Evolutionary conservation across 352 stramenopile species (phyloP), one percentile per base, ranked within the genome.

Genomic region (Pythium rhizo-oryzae): DNA sequence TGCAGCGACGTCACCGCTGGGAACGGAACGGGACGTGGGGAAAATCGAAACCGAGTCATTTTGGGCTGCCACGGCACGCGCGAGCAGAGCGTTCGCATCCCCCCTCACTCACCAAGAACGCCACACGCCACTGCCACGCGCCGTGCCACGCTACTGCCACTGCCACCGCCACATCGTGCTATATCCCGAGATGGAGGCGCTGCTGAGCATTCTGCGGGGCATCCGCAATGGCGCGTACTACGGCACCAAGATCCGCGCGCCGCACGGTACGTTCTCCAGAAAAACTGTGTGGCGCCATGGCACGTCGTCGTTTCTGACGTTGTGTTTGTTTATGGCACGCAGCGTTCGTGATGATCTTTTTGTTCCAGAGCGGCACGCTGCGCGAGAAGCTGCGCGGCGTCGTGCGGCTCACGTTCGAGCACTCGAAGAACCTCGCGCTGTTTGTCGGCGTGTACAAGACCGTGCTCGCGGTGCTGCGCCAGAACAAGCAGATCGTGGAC

Each of bases 271-370:
- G n/a, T n/a, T n/a, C n/a, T n/a, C n/a, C n/a, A n/a, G n/a, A n/a
- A n/a, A n/a, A n/a, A n/a, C n/a, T n/a, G 80, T 41, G 76, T 65
- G 41, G 41, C 12, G 15, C 15, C 41, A 47, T 47, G 41, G 41
- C 18, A 1, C 21, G 4, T 8, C n/a, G n/a, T n/a, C 41, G 13
- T 12, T 47, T n/a, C 41, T 19, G 11, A 43, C 13, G 37, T 16
- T 47, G 41, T 21, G 6, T n/a, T 4, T n/a, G 18, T 47, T 8
- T 47, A n/a, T n/a, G n/a, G 41, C 21, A 8, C 18, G n/a, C 58
- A 96, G 90, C 90, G 18, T 80, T 96, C 44, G 90, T 97, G 62
- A 97, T 97, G 90, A 90, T 94, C 67, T 90, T 96, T 58, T 80
- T 97, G 3, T 97, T 97, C 72, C 83, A 93, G 59, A 84, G 85